Base-by-base conservation (phyloP, 2,329 filamentous ascomycete species). In the Microdochium trichocladiopsis region DNA sequence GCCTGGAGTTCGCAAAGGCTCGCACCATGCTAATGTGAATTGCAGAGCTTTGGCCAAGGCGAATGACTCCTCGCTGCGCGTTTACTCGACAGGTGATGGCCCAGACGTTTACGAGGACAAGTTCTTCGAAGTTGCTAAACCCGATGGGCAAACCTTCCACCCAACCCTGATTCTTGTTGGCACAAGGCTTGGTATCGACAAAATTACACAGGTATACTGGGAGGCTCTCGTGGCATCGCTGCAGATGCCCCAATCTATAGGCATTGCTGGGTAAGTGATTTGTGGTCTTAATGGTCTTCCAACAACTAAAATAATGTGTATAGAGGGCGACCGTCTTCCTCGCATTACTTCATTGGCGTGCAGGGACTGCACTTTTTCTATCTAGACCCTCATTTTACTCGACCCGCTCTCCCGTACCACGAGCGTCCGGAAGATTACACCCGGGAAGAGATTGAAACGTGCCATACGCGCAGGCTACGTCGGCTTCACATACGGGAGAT, bases 191-290 rank as follows among this genome's bases (percentile, higher is more conserved):
- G 94, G 94, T 6, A 94, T 97, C 58, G 93, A 97, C 59, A 90
- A 94, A 63, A 87, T 97, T 60, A 99, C 91, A 1, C 88, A 89
- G 1, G 90, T 95, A 2, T 99, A 99, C 63, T 95, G 93, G 84
- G 89, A 95, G 65, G 90, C 92, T n/a, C 77, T 99, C 31, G 90
- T 92, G 61, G 80, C 87, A 21, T 82, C 88, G 21, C 73, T 99
- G 50, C 88, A 94, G 67, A 88, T 95, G 75, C 82, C 86, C 8
- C 94, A 97, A 65, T 95, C 90, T n/a, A 85, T 96, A 50, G 94
- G 94, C 11, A 96, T 99, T 57, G 94, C 94, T 62, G 94, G 91
- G 90, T 94, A 78, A 69, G 79, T 63, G 24, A 14, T 24, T 47
- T 4, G 23, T 48, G 21, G 47, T 23, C 28, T n/a, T n/a, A n/a